Percentiles rank a stretch among this genome's conserved stretches.
phyloP scores from a whole-genome alignment of 2,329 filamentous ascomycete species.

The Venturia asperata region DNA sequence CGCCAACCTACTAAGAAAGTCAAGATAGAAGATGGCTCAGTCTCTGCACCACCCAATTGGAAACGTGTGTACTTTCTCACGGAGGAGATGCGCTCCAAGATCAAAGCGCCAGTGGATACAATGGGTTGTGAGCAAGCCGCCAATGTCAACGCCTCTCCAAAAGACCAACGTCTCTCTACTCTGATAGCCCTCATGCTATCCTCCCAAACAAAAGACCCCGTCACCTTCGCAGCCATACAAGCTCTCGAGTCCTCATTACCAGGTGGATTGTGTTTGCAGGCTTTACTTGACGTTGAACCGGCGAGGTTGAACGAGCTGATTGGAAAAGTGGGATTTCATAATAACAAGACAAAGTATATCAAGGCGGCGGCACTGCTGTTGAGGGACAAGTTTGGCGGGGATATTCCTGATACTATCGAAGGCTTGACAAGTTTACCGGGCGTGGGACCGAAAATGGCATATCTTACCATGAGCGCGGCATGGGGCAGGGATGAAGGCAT shows the following conservation, averaged over 20 bases:
- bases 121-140: constrained; percentile 89
- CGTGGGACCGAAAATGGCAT: constrained; percentile 92
- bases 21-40: background rate
- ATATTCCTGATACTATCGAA: constrained; percentile 73
- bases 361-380: constrained; percentile 68
- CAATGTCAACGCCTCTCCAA: constrained; percentile 41
- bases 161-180: constrained; percentile 72
- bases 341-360: constrained; percentile 83
- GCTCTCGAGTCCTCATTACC: constrained; percentile 67
- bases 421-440: constrained; percentile 73
- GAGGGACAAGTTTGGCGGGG: constrained; percentile 59
- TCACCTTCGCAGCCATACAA: constrained; percentile 76
- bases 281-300: constrained; percentile 66
- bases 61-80: constrained; percentile 71
- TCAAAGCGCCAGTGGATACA: constrained; percentile 62
- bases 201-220: constrained; percentile 88
- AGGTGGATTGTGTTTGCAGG: constrained; percentile 63
- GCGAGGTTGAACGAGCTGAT: constrained; percentile 65
- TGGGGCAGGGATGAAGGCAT: constrained; percentile 68
- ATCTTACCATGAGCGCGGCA: constrained; percentile 74
- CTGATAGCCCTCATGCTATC: constrained; percentile 84
- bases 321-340: constrained; percentile 83
- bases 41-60: constrained; percentile 68
- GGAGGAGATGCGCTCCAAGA: constrained; percentile 62
- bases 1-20: constrained; percentile 18